Base-by-base conservation (phyloP, 768 basidiomycete genomes). In the Trametes gibbosa region DNA sequence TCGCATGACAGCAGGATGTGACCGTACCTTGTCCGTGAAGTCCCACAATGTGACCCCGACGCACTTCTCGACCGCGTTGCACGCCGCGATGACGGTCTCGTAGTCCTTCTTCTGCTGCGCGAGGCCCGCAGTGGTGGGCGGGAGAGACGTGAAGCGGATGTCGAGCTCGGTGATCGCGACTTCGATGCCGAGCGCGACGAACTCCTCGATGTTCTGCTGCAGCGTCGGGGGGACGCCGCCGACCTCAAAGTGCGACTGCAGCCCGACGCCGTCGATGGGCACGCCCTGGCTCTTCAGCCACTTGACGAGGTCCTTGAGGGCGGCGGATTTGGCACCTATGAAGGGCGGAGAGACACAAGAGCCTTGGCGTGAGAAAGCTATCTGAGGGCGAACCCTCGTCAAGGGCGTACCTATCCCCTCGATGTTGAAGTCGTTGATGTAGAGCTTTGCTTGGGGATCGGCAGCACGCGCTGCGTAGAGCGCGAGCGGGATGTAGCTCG, bases 151-250 rank as follows among this genome's bases (percentile, higher is more conserved):
- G 47, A 62, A 57, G 43, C 84, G 76, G 63, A 83, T 81, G 66
- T 87, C 86, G 43, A 88, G 77, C 67, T 87, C 86, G 3, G 86
- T 88, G 62, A 87, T 79, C 8, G 85, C 85, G 19, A 86, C 81
- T 61, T 87, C 85, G 45, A 87, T 73, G 27, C 86, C 85, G 25
- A 86, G 79, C 17, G 77, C 77, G 21, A 79, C 76, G 64, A 87
- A 81, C 46, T 78, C 74, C 55, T 78, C 67, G 53, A 86, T 71
- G 59, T 83, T 82, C 5, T 75, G 68, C 51, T 78, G 72, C 46
- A 87, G 67, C 9, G 62, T 59, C 5, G 76, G 67, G 0, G 83
- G 81, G 12, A 86, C 75, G 54, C 77, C 62, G n/a, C 84, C 84
- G 23, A 85, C 79, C 63, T 82, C 80, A 59, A 85, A 72, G 68